Evolutionary conservation across 495 filamentous ascomycete genomes (phyloP), one percentile per base, ranked within the genome.

Genomic region (Jackrogersella minutella): DNA sequence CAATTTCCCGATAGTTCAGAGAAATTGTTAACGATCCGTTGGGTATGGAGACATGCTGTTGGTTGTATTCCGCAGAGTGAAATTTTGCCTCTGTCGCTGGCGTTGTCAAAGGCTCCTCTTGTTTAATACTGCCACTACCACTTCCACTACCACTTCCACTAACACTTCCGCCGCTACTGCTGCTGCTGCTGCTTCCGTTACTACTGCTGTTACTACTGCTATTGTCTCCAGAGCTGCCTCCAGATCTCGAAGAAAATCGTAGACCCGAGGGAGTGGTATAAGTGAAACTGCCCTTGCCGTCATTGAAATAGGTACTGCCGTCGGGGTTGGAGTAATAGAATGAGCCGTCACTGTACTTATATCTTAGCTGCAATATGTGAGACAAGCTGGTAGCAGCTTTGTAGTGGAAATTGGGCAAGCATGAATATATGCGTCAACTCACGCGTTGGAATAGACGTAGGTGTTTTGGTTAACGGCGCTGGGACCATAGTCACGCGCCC

Each of bases 281-380:
- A 9, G 69, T 78, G 11, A 79, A 79, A 37, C 72, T 56, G 2
- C 80, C 80, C 21, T 64, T 52, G 62, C 80, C 79, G 50, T 79
- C 71, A 70, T 81, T 80, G 75, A 80, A 73, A 73, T 81, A 82
- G 19, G 74, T 78, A 66, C 76, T 79, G 2, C 79, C 79, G 54
- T 86, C 77, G 39, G 84, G 73, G 73, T 87, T 88, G 54, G 79
- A 84, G 73, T 86, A 87, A 68, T 87, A 85, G 78, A 87, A 88
- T n/a, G 79, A 82, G 6, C 84, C 82, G 57, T 87, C 60, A 2
- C 81, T 84, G 54, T 9, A 8, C 5, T 24, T 10, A 14, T 21
- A 10, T 51, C n/a, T 21, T 17, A 40, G 10, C 13, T 26, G 19
- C 26, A 17, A 16, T 9, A 14, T 14, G 21, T 17, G 14, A 17